Evolutionary conservation across 306 rosid genomes (phyloP), one percentile per base, ranked within the genome.

Genomic region (Urtica urens): DNA sequence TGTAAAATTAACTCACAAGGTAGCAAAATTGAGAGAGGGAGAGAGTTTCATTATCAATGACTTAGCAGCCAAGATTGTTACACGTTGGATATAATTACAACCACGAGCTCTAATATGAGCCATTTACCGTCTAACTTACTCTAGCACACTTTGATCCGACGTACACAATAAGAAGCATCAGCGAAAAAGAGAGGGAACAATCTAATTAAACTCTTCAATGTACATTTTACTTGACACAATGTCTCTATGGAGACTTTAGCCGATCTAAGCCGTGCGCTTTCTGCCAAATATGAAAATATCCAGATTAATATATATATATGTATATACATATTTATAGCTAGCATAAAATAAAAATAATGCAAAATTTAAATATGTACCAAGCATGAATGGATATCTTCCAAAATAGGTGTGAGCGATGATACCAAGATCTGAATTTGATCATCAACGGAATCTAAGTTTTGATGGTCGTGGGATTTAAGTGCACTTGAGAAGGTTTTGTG

Each of bases 221-320:
- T 41, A 15, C 19, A 2, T n/a, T 41, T 5, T 17, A 1, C 19
- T 3, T 15, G 16, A 12, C 4, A 44, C 23, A 11, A 44, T 21
- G 5, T 59, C 41, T 64, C 74, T 73, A 79, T 28, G 48, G 46
- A 46, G 94, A 66, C 71, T 79, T 83, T 41, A 83, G 58, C 54
- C 68, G 67, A 21, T 79, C 80, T 78, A 82, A 65, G 44, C 60
- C 58, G 57, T 65, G 76, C 23, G 51, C 42, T 66, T 64, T 76
- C 94, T 76, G 79, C 68, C n/a, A n/a, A n/a, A n/a, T n/a, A n/a
- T n/a, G 60, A 38, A 49, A 48, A 44, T 28, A 50, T 9, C 1
- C n/a, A 35, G 12, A 38, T 20, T 10, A 3, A 46, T 10, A 16
- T 17, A 16, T 7, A 50, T 7, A 13, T 17, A 18, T 16, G 12